A percentile compares a stretch with the other conserved stretches of the same genome.
Conservation (phyloP, 2,329 filamentous ascomycete species). For the Fusarium torulosum region DNA sequence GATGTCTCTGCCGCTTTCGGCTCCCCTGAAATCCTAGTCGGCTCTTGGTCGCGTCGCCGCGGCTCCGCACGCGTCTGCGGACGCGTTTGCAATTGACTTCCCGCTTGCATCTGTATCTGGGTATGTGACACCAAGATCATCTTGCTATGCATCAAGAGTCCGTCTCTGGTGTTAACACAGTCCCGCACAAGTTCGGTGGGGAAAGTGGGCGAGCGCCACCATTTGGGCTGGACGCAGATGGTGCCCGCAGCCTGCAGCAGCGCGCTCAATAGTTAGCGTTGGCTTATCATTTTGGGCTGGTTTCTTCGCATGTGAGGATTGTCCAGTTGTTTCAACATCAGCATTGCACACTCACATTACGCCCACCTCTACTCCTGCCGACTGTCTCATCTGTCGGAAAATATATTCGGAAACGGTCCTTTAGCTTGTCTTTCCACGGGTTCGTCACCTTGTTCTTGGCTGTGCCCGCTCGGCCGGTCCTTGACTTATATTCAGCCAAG, state of each 20-base stretch:
- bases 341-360: constrained; percentile 56
- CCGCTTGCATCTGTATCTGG: constrained; percentile 25
- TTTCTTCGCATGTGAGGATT: constrained; percentile 37
- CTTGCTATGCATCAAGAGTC: constrained; percentile 91
- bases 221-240: constrained; percentile 80
- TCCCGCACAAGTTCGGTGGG: constrained; percentile 80
- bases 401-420: constrained; percentile 76
- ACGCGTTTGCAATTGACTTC: constrained; percentile 28
- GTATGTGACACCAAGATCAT: constrained; percentile 64
- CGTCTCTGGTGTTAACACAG: constrained; percentile 76
- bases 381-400: constrained; percentile 84
- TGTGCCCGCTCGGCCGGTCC: constrained; percentile 49
- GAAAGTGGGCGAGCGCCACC: constrained; percentile 78
- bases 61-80: constrained; percentile 31
- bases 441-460: constrained; percentile 41
- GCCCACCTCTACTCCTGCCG: constrained; percentile 71
- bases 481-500: constrained; percentile 60
- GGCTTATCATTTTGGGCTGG: constrained; percentile 27
- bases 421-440: constrained; percentile 47
- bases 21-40: constrained; percentile 26
- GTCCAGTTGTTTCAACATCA: constrained; percentile 32
- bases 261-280: constrained; percentile 44
- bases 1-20: constrained; percentile 42
- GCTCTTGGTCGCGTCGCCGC: constrained; percentile 21
- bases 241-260: constrained; percentile 78